Conservation (phyloP, 2,329 filamentous ascomycete species). For the Colletotrichum noveboracense region DNA sequence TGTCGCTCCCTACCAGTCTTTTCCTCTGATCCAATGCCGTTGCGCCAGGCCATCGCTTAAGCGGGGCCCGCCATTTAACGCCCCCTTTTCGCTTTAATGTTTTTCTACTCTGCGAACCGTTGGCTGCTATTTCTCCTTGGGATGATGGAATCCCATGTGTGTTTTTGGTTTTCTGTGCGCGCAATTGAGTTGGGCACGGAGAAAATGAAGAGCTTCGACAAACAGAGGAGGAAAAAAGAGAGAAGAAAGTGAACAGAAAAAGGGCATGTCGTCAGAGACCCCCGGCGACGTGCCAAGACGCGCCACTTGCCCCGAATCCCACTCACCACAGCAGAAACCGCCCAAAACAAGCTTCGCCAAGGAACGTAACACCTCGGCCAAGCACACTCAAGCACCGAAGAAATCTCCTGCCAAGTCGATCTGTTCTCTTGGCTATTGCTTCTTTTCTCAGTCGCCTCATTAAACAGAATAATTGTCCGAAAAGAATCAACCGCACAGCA, state of each 20-base stretch:
- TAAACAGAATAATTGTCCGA: not conserved
- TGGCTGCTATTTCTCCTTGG: not conserved
- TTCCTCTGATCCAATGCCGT: not conserved
- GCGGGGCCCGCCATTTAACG: not conserved
- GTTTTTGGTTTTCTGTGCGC: not conserved
- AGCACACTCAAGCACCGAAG: not conserved
- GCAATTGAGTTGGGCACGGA: not conserved
- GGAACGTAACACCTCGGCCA: not conserved
- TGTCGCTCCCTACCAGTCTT: not conserved
- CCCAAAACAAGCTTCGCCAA: constrained; percentile 22
- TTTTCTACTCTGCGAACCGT: not conserved
- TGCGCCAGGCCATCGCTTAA: not conserved
- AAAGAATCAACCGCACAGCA: not conserved
- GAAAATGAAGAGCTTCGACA: not conserved
- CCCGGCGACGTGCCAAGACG: constrained; percentile 18
- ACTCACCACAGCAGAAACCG: not conserved
- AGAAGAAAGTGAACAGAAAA: not conserved
- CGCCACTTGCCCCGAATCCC: not conserved
- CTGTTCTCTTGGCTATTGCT: constrained; percentile 2
- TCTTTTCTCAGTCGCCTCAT: not conserved
- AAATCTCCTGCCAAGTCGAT: not conserved
- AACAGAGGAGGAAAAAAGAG: not conserved
- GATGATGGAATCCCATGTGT: not conserved
- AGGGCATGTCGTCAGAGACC: constrained; percentile 9
- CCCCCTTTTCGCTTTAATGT: not conserved